Evolutionary conservation across 495 filamentous ascomycete genomes (phyloP).

Genomic region (Aspergillus carlsbadensis): DNA sequence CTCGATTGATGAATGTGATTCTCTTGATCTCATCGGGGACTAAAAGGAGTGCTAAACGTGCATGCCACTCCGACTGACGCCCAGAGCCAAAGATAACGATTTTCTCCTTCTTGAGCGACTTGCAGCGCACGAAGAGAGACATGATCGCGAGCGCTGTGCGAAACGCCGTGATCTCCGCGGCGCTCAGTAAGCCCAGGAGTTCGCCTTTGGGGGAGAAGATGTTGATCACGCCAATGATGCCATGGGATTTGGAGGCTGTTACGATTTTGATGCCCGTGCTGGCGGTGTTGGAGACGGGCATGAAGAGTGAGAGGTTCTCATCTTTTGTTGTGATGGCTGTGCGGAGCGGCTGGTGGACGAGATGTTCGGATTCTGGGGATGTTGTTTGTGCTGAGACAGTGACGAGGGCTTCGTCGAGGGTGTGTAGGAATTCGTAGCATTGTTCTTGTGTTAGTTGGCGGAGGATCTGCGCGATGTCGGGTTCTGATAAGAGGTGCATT

Average conservation of each 20-base stretch:
- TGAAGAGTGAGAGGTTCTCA: slow-evolving; percentile 77
- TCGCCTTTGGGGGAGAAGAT: slow-evolving; percentile 67
- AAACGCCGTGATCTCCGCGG: slow-evolving; percentile 86
- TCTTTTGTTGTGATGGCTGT: slow-evolving; percentile 66
- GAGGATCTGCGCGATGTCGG: slow-evolving; percentile 37
- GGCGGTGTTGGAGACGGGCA: slow-evolving; percentile 70
- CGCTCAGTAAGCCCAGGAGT: slow-evolving; percentile 77
- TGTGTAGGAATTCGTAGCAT: slow-evolving; percentile 34
- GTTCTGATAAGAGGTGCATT: slow-evolving; percentile 47
- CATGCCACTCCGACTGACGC: slow-evolving; percentile 90
- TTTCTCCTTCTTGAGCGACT: slow-evolving; percentile 52
- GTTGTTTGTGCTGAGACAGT: slow-evolving; percentile 31
- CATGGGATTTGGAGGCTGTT: slow-evolving; percentile 37
- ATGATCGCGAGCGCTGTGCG: slow-evolving; percentile 85
- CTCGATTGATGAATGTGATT: slow-evolving; percentile 75
- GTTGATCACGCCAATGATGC: slow-evolving; percentile 69
- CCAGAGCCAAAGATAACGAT: slow-evolving; percentile 84
- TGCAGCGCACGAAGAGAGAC: slow-evolving; percentile 64
- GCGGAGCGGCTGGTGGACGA: slow-evolving; percentile 72
- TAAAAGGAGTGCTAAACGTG: slow-evolving; percentile 75
- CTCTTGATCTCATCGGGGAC: slow-evolving; percentile 56
- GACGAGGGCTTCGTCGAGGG: slow-evolving; percentile 30
- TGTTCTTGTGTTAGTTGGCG: slow-evolving; percentile 30
- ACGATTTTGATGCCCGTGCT: slow-evolving; percentile 65
- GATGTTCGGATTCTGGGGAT: slow-evolving; percentile 21